Percentiles rank a stretch among this genome's conserved stretches.
Evolutionary conservation across 495 filamentous ascomycete species (phyloP).

Genomic region (Talaromyces stipitatus): DNA sequence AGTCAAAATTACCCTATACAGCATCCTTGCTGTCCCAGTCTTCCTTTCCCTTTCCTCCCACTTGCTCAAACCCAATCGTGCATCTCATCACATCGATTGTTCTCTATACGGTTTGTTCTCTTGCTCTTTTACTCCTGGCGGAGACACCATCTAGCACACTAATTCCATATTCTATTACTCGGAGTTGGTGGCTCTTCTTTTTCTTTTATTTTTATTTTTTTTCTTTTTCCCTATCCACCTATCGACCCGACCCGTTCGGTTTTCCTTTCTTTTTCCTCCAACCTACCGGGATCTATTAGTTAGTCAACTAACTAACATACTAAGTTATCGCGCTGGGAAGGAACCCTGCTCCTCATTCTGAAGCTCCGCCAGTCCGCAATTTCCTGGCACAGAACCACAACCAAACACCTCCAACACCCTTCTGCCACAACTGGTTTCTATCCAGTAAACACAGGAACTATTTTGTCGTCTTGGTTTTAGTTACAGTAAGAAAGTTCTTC

Average conservation of each 20-base stretch:
- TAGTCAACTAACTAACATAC: not conserved
- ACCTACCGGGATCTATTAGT: not conserved
- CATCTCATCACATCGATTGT: not conserved
- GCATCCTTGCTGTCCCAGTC: not conserved
- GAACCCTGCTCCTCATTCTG: not conserved
- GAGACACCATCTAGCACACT: not conserved
- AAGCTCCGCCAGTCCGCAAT: not conserved
- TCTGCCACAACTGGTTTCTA: not conserved
- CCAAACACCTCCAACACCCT: not conserved
- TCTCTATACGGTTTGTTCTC: not conserved
- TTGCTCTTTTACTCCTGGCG: not conserved
- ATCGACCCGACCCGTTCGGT: not conserved
- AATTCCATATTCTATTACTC: not conserved
- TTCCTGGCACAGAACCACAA: not conserved
- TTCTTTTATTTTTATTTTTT: not conserved
- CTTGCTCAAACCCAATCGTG: conserved; percentile 1
- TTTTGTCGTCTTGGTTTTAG: not conserved
- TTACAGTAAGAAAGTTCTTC: not conserved
- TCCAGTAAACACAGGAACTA: not conserved
- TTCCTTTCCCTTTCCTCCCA: not conserved
- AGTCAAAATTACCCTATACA: not conserved
- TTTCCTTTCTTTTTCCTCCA: not conserved
- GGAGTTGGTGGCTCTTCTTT: not conserved
- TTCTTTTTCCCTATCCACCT: not conserved
- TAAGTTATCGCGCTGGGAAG: not conserved